Evolutionary conservation across 805 yeast genomes (phyloP), one percentile per base, ranked within the genome.

Genomic region (Millerozyma miso): DNA sequence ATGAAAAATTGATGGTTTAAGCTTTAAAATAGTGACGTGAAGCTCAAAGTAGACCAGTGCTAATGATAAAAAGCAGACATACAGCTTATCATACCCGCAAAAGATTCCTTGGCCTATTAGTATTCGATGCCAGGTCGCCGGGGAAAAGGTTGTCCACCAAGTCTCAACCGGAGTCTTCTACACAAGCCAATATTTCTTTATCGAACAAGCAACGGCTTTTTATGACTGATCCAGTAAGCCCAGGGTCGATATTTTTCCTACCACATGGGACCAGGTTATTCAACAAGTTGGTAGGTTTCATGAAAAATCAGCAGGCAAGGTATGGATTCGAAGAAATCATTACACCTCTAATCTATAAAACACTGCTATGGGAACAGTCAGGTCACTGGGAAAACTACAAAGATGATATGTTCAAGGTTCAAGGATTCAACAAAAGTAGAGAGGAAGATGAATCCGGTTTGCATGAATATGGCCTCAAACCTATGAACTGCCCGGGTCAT

Each of bases 311-410:
- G 57, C 95, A 89, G 60, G 65, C 77, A 16, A 78, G 74, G 46
- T 85, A 83, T 52, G 96, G 95, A 0, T 93, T 89, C 56, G 81
- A 86, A 45, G 98, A 93, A 64, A 97, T 93, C 4, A 79, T 91
- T 19, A 87, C 97, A 0, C 99, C 99, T 1, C 73, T 91, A 51
- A 84, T 93, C 12, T 93, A 84, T 66, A 85, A 84, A 53, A 82
- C 81, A 44, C 76, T 80, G 31, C 68, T 93, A 14, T 93, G 97
- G 97, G 85, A 89, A 62, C 79, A 75, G 39, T 85, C 95, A 8
- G 98, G 98, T 0, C 99, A 93, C 65, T 91, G 97, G 97, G 86
- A 83, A 10, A 90, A 91, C 58, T 91, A 93, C 60, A 79, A 87
- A 52, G 91, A 87, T 32, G 98, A 91, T 62, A 91, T 91, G 99